Base-by-base conservation (phyloP, 202 grass and related monocot species). In the Hordeum pubiflorum region DNA sequence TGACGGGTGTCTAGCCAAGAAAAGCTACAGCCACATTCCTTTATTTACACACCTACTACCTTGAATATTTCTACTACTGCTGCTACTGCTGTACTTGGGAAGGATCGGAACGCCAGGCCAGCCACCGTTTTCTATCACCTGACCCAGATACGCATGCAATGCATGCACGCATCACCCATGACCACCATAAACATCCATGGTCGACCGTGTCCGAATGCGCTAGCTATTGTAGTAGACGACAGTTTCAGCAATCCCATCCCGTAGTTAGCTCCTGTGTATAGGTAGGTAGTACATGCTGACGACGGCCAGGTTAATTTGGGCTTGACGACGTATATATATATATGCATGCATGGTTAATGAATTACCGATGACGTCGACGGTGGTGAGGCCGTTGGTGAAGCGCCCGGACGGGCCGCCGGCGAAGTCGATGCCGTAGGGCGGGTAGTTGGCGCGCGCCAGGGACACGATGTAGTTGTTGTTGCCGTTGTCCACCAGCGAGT, bases 391-490 rank as follows among this genome's bases (percentile, higher is more conserved):
- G 82, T 97, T 97, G 69, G 88, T 94, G 88, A 97, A 97, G 58
- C 95, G 68, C 5, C 95, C 95, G 0, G 87, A 84, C 0, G 90
- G 40, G 6, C 95, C 95, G 66, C 54, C 37, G 59, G 90, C 75
- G 79, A 97, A 97, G 88, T 97, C 95, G 72, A 97, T 82, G 69
- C 95, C 95, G 61, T 97, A 97, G 26, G 95, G 95, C 84, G 90
- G 88, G 82, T 94, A 97, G 76, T 85, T 88, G 8, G 95, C 88
- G 21, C 90, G 84, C 34, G 95, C 95, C 33, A 97, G 74, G 2
- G 95, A 97, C n/a, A 87, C 65, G 61, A 97, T 97, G 92, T 88
- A 81, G 72, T 94, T 97, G 92, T 97, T 97, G 82, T 97, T 97
- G 86, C 95, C 95, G 77, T 93, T 97, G 82, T 97, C 95, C 24